A percentile compares a stretch with the other conserved stretches of the same genome.
Evolutionary conservation across 352 stramenopile genomes (phyloP).

Genomic region (Globisporangium lucens): DNA sequence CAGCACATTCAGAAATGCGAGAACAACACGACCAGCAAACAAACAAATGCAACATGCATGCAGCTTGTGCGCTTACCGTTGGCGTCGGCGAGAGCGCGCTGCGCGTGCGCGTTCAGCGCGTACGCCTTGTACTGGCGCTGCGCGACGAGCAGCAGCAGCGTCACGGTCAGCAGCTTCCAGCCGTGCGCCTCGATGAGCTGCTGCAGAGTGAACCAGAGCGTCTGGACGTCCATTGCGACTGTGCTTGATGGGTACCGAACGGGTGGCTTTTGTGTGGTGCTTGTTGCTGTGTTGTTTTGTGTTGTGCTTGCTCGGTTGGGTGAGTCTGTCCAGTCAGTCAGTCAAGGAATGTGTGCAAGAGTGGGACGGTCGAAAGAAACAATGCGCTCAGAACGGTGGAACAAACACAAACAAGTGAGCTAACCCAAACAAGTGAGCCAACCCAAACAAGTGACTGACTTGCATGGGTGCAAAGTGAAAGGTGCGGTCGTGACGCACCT

Average conservation of each 20-base stretch:
- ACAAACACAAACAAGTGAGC: not conserved
- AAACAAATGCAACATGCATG: not conserved
- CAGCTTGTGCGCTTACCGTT: slow-evolving; percentile 37
- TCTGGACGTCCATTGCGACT: slow-evolving; percentile 9
- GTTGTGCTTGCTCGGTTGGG: not conserved
- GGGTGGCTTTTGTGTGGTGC: not conserved
- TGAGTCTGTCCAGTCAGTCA: not conserved
- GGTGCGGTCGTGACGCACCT: not conserved
- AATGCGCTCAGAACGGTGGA: slow-evolving; percentile 4
- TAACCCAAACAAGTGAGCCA: not conserved
- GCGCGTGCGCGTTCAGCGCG: slow-evolving; percentile 24
- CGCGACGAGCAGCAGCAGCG: slow-evolving; percentile 27
- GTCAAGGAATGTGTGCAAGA: not conserved
- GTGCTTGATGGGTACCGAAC: not conserved
- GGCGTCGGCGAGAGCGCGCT: slow-evolving; percentile 34
- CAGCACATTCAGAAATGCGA: not conserved
- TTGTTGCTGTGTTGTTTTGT: not conserved
- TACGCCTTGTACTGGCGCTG: slow-evolving; percentile 30
- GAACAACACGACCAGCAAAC: slow-evolving; percentile 5
- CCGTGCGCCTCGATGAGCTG: slow-evolving; percentile 44
- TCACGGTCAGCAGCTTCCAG: slow-evolving; percentile 42
- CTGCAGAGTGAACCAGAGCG: slow-evolving; percentile 27
- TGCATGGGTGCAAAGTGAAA: not conserved
- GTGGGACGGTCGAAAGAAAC: slow-evolving; percentile 6
- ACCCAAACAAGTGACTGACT: not conserved